A percentile compares a stretch with the other conserved stretches of the same genome.
Evolutionary conservation across 1,284 basidiomycete species (phyloP).

Genomic region (Mycena citricolor): DNA sequence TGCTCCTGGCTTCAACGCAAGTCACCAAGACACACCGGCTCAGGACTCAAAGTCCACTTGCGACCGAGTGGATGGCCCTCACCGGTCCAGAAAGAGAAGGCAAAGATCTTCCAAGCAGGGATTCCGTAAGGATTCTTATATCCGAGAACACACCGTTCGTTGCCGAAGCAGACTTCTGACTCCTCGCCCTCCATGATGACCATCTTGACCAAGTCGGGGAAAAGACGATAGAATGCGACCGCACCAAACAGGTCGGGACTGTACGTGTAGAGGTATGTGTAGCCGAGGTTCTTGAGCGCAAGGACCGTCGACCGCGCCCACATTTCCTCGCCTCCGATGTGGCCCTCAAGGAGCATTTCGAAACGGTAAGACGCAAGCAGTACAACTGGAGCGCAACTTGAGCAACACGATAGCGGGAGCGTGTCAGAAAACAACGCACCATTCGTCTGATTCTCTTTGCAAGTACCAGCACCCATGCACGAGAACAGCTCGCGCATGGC

Average conservation of each 20-base stretch:
- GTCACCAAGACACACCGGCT: conserved; percentile 28
- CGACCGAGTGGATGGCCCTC: conserved; percentile 32
- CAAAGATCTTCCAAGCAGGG: conserved; percentile 34
- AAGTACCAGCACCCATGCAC: conserved; percentile 5
- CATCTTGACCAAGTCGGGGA: conserved; percentile 20
- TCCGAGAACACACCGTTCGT: conserved; percentile 10
- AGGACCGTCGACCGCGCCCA: conserved; percentile 15
- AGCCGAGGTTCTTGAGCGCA: conserved; percentile 6
- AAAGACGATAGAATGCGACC: conserved; percentile 1
- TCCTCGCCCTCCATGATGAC: conserved; percentile 16
- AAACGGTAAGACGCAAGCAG: conserved; percentile 5
- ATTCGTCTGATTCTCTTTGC: conserved; percentile 13
- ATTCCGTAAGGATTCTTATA: conserved; percentile 28
- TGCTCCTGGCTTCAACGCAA: conserved; percentile 19
- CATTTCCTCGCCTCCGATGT: conserved; percentile 11
- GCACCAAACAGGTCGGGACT: conserved; percentile 1
- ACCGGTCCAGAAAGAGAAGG: conserved; percentile 34
- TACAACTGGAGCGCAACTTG: conserved; percentile 3
- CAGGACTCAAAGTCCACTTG: conserved; percentile 37
- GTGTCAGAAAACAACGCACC: conserved; percentile 3
- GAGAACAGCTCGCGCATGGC: conserved; percentile 3
- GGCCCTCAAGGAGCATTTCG: background rate
- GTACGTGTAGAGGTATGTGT: conserved; percentile 7
- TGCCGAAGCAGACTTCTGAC: conserved; percentile 16
- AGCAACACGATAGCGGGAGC: background rate